phyloP scores from a whole-genome alignment of 305 asterid species.

The Coffea humblotiana region DNA sequence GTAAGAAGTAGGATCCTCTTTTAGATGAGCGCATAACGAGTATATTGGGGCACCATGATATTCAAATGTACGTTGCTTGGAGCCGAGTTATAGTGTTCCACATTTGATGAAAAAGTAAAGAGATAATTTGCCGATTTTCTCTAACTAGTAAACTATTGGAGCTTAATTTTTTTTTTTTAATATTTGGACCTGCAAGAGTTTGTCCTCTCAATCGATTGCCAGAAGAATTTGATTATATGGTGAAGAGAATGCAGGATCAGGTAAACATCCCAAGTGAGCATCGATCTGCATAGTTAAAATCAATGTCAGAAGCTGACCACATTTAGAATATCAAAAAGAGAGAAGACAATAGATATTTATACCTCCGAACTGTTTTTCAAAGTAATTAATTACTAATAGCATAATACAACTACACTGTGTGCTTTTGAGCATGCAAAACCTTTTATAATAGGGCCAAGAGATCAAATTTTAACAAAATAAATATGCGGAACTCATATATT shows the following conservation, averaged over 20 bases:
- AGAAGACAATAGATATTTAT: neutral
- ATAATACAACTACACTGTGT: constrained; percentile 42
- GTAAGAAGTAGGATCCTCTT: constrained; percentile 25
- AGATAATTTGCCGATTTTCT: constrained; percentile 23
- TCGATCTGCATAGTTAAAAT: neutral
- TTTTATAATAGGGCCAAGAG: constrained; percentile 23
- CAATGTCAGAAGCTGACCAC: constrained; percentile 13
- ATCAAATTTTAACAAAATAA: constrained; percentile 4
- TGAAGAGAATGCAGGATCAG: constrained; percentile 63
- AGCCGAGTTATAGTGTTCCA: constrained; percentile 60
- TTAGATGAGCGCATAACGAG: constrained; percentile 59
- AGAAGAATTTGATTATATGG: constrained; percentile 39
- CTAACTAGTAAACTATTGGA: neutral
- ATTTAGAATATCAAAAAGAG: neutral
- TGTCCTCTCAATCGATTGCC: constrained; percentile 77
- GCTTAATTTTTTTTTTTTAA: neutral
- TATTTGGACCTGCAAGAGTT: constrained; percentile 50
- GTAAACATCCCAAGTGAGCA: constrained; percentile 68
- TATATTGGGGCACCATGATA: constrained; percentile 69
- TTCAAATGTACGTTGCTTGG: constrained; percentile 51
- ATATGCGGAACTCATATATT: no score
- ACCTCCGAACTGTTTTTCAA: no score
- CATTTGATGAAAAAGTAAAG: constrained; percentile 34
- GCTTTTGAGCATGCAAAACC: constrained; percentile 57
- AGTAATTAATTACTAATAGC: neutral